Conservation (phyloP, 768 basidiomycete species). For the Fistulinella prunicolor region DNA sequence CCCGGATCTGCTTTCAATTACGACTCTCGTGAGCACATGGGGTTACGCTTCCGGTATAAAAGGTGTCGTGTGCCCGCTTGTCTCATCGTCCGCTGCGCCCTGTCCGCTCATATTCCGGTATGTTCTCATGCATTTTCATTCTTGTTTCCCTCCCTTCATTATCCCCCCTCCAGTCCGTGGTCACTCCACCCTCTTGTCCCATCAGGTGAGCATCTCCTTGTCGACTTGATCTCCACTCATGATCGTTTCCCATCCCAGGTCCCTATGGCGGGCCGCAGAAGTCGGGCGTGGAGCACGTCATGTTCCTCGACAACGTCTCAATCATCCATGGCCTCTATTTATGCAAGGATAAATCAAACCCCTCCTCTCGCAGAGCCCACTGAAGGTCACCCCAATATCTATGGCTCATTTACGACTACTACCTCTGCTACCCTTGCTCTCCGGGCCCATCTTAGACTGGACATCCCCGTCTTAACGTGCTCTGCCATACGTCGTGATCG, state of each 20-base stretch:
- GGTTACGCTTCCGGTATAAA: conserved; percentile 19
- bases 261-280: conserved; percentile 4
- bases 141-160: neutral
- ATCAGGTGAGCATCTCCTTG: neutral
- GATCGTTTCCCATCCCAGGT: neutral
- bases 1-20: conserved; percentile 14
- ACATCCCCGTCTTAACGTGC: conserved; percentile 14
- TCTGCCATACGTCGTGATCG: conserved; percentile 2
- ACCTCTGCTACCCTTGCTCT: conserved; percentile 33
- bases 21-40: conserved; percentile 6
- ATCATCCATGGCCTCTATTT: conserved; percentile 25
- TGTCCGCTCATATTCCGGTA: conserved; percentile 3
- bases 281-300: conserved; percentile 21
- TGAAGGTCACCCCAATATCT: conserved; percentile 26
- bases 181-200: too few species aligned
- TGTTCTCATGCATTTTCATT: neutral
- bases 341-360: conserved; percentile 19
- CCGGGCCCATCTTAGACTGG: conserved; percentile 15
- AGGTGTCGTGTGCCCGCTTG: conserved; percentile 25
- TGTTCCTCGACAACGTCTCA: conserved; percentile 23
- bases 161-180: neutral
- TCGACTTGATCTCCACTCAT: neutral
- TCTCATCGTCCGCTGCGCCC: neutral
- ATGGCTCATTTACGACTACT: conserved; percentile 42
- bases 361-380: conserved; percentile 23